Evolutionary conservation across 2,329 filamentous ascomycete species (phyloP).

Genomic region (Fusarium camptoceras): DNA sequence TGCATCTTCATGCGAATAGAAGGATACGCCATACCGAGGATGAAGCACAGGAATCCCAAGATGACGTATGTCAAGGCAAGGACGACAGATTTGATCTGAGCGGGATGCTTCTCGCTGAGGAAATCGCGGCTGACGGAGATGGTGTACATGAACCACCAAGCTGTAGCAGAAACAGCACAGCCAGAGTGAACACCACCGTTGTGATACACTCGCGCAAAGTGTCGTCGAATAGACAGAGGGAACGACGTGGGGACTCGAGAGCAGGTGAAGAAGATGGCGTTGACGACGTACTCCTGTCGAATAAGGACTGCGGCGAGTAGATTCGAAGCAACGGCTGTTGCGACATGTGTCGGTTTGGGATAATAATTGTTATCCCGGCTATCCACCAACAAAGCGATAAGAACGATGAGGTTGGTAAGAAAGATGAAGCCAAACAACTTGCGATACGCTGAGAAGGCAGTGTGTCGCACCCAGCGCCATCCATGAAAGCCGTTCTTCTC

Average conservation of each 20-base stretch:
- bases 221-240: conserved; percentile 57
- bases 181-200: conserved; percentile 60
- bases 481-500: conserved; percentile 33
- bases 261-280: conserved; percentile 56
- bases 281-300: conserved; percentile 63
- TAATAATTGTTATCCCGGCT: conserved; percentile 25
- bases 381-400: conserved; percentile 14
- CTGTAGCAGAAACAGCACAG: conserved; percentile 54
- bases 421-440: conserved; percentile 36
- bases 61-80: conserved; percentile 47
- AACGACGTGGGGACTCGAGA: conserved; percentile 55
- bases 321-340: conserved; percentile 34
- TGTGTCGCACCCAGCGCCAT: conserved; percentile 32
- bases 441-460: conserved; percentile 33
- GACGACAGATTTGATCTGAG: conserved; percentile 27
- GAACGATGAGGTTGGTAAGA: conserved; percentile 13
- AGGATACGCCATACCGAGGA: conserved; percentile 43
- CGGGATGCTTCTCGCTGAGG: neutral
- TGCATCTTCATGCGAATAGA: conserved; percentile 56
- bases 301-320: conserved; percentile 58
- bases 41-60: conserved; percentile 33
- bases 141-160: conserved; percentile 54
- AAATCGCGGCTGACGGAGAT: conserved; percentile 29
- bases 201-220: conserved; percentile 58
- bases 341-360: conserved; percentile 17